Percentiles rank a stretch among this genome's conserved stretches.
Evolutionary conservation across 768 basidiomycete species (phyloP).

Genomic region (Boletus sp.): DNA sequence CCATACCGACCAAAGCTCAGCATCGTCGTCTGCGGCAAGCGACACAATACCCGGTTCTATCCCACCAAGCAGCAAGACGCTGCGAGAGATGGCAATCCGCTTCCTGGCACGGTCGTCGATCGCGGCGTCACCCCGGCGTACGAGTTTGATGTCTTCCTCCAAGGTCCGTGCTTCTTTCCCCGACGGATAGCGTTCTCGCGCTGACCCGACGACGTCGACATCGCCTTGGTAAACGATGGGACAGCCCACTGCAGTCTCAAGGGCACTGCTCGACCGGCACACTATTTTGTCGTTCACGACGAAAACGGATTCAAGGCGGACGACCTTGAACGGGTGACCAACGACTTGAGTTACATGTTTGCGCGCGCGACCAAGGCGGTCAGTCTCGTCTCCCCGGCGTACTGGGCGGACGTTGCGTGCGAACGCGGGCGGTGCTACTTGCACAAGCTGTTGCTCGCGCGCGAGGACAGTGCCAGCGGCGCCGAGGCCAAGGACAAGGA

Average conservation of each 20-base stretch:
- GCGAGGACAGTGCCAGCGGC: neutral
- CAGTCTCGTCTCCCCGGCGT: constrained; percentile 36
- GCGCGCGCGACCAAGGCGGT: constrained; percentile 53
- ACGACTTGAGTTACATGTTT: constrained; percentile 55
- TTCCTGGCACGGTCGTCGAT: constrained; percentile 56
- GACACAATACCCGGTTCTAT: constrained; percentile 57
- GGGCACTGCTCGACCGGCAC: constrained; percentile 48
- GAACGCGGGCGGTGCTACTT: constrained; percentile 55
- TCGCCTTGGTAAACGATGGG: neutral
- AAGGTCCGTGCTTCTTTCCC: constrained; percentile 30
- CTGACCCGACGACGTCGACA: neutral
- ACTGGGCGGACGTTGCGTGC: constrained; percentile 48
- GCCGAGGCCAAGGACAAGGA: constrained; percentile 16
- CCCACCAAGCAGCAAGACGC: constrained; percentile 40
- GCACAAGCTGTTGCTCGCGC: constrained; percentile 41
- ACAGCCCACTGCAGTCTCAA: constrained; percentile 43
- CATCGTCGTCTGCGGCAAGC: constrained; percentile 56
- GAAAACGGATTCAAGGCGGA: constrained; percentile 51
- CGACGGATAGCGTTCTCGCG: neutral
- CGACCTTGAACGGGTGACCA: constrained; percentile 47
- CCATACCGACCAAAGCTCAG: constrained; percentile 47
- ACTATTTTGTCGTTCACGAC: constrained; percentile 56
- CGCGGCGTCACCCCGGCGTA: constrained; percentile 53
- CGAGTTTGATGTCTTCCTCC: constrained; percentile 56
- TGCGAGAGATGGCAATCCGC: constrained; percentile 47